phyloP scores from a whole-genome alignment of 805 yeast genomes.

The Candida odintsovae region DNA sequence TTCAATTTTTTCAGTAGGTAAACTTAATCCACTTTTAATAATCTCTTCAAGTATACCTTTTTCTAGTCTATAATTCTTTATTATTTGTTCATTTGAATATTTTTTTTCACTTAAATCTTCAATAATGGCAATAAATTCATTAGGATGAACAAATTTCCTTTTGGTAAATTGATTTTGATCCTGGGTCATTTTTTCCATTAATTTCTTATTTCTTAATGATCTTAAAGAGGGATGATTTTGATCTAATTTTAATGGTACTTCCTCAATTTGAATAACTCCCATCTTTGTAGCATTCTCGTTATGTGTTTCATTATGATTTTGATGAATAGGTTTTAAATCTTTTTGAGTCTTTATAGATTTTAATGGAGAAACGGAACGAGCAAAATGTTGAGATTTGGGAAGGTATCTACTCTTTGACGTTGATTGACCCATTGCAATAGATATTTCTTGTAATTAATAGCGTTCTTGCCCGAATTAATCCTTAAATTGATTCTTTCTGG shows the following conservation, averaged over 20 bases:
- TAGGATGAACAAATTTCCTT: conserved; percentile 11
- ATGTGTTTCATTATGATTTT: neutral
- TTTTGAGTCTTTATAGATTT: conserved; percentile 1
- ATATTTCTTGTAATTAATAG: neutral
- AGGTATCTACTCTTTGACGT: neutral
- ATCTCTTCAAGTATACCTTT: neutral
- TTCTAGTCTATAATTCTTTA: conserved; percentile 9
- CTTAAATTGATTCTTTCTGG: too few relatives aligned
- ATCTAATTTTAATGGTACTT: conserved; percentile 15
- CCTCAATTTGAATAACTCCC: conserved; percentile 12
- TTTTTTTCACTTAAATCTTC: conserved; percentile 12
- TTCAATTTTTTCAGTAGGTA: neutral
- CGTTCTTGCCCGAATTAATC: too few relatives aligned
- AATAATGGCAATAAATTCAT: conserved; percentile 15
- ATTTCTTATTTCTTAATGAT: conserved; percentile 12
- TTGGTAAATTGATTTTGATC: neutral
- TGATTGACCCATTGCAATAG: neutral
- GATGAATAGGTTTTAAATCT: conserved; percentile 15
- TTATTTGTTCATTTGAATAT: conserved; percentile 10
- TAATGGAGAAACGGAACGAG: neutral
- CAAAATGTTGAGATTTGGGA: neutral
- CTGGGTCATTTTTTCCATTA: conserved; percentile 10
- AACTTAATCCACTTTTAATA: neutral
- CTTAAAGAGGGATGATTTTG: conserved; percentile 16
- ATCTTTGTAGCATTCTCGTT: conserved; percentile 13